Evolutionary conservation across 352 stramenopile genomes (phyloP), one percentile per base, ranked within the genome.

Genomic region (Pilasporangium apinafurcum): DNA sequence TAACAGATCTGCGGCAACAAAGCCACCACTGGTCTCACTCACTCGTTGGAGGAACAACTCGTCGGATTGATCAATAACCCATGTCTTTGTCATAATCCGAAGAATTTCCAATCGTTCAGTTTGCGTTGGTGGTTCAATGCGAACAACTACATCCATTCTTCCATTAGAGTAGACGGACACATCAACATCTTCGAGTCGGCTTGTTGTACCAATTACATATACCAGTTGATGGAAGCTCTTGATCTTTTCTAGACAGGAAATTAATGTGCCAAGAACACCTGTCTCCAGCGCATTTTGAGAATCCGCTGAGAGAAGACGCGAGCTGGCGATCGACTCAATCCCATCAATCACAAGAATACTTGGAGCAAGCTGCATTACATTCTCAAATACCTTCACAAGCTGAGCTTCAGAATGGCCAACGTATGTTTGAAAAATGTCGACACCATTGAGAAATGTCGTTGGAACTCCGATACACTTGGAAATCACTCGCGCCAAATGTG

Each of bases 1-100:
- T 9, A 94, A 54, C 2, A 96, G 49, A 51, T 96, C 85, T 4
- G 85, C 83, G 9, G 78, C 82, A 8, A 94, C 95, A 60, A 97
- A 99, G 16, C 96, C 97, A 38, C 98, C 93, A 0, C 95, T 99
- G 35, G 95, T 77, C 30, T 96, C 75, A 25, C 95, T 96, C 14
- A 99, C 64, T 44, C 92, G 74, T 27, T 78, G 67, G 8, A 98
- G 53, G 37, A 98, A 77, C 6, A 84, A 69, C 45, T 83, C 48
- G 5, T 59, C 51, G 13, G 65, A 21, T 9, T 66, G n/a, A 26
- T 51, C 44, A 3, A 53, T 13, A 37, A 65, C 24, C 84, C 98
- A 97, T n/a, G 86, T 74, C 9, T 59, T 70, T 2, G 83, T 95
- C 51, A 98, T 82, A 27, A 95, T 87, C 26, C 80, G 48, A 22